A percentile compares a stretch with the other conserved stretches of the same genome.
Evolutionary conservation across 2,329 filamentous ascomycete species (phyloP).

Genomic region (Aspergillus ruber): DNA sequence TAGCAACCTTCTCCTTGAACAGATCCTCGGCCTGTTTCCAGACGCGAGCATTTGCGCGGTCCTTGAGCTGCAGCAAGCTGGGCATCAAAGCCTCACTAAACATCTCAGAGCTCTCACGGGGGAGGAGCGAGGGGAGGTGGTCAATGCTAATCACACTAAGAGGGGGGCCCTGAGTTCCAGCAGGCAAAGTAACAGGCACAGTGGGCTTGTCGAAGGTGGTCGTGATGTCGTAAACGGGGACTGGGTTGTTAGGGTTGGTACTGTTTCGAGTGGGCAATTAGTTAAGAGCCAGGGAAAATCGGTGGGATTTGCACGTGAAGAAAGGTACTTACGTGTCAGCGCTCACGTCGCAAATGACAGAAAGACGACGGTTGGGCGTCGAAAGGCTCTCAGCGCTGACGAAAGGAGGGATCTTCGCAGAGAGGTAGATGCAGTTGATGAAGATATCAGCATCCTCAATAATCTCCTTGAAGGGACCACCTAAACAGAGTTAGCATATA

Average conservation of each 20-base stretch:
- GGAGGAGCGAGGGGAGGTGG: conserved; percentile 74
- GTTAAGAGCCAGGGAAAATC: neutral
- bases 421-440: conserved; percentile 86
- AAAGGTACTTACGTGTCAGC: conserved; percentile 30
- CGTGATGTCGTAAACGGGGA: conserved; percentile 73
- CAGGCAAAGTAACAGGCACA: conserved; percentile 55
- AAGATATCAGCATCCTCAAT: conserved; percentile 63
- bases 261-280: conserved; percentile 14
- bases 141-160: conserved; percentile 83
- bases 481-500: conserved; percentile 23
- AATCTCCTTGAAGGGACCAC: conserved; percentile 73
- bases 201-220: conserved; percentile 89
- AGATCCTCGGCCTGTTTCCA: conserved; percentile 80
- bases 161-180: conserved; percentile 50
- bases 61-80: conserved; percentile 68
- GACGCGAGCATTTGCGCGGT: conserved; percentile 64
- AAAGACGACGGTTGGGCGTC: conserved; percentile 62
- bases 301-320: no score
- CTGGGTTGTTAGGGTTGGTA: conserved; percentile 44
- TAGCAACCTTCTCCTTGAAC: conserved; percentile 73
- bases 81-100: conserved; percentile 76
- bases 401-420: conserved; percentile 71
- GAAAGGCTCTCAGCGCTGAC: conserved; percentile 65
- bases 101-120: conserved; percentile 78
- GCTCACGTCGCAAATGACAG: conserved; percentile 71